A percentile compares a stretch with the other conserved stretches of the same genome.
These are phyloP conservation scores for Uronychia binucleata DNA, from an alignment of 73 alveolate genomes.

Conservation along the genomic window DNA sequence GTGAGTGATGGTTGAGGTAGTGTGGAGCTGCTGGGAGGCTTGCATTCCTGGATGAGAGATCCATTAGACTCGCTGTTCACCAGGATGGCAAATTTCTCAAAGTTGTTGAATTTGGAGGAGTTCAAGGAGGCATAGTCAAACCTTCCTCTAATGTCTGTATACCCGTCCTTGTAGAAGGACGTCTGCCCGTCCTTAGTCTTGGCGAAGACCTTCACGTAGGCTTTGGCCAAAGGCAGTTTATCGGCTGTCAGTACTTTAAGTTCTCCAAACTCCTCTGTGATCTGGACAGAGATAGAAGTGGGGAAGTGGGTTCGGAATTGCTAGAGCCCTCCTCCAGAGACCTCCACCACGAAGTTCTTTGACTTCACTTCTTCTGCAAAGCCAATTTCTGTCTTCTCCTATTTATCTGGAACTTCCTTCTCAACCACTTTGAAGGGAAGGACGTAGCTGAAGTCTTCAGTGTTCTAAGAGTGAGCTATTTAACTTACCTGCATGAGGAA, in stretches of 20 bases:
- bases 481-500: slow-evolving; percentile 63
- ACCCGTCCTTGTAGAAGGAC: slow-evolving; percentile 93
- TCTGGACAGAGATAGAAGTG: slow-evolving; percentile 59
- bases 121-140: slow-evolving; percentile 90
- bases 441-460: slow-evolving; percentile 81
- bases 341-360: slow-evolving; percentile 81
- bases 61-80: slow-evolving; percentile 88
- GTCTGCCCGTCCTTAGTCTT: slow-evolving; percentile 62
- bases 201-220: slow-evolving; percentile 86
- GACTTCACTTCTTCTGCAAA: slow-evolving; percentile 79
- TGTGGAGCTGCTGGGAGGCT: too few relatives aligned
- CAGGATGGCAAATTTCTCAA: slow-evolving; percentile 84
- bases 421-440: slow-evolving; percentile 65
- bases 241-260: slow-evolving; percentile 74
- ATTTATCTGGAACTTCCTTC: slow-evolving; percentile 42
- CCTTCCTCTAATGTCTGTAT: slow-evolving; percentile 95
- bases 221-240: slow-evolving; percentile 78
- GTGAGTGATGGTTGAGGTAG: too few relatives aligned
- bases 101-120: slow-evolving; percentile 68
- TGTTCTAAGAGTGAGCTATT: slow-evolving; percentile 14
- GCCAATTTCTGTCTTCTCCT: slow-evolving; percentile 7
- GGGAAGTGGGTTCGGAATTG: slow-evolving; percentile 81
- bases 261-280: slow-evolving; percentile 85
- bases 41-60: slow-evolving; percentile 67
- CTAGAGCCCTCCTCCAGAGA: slow-evolving; percentile 57